Evolutionary conservation across 192 early-diverging fungal genomes (phyloP).

Genomic region (Geosiphon pyriformis): DNA sequence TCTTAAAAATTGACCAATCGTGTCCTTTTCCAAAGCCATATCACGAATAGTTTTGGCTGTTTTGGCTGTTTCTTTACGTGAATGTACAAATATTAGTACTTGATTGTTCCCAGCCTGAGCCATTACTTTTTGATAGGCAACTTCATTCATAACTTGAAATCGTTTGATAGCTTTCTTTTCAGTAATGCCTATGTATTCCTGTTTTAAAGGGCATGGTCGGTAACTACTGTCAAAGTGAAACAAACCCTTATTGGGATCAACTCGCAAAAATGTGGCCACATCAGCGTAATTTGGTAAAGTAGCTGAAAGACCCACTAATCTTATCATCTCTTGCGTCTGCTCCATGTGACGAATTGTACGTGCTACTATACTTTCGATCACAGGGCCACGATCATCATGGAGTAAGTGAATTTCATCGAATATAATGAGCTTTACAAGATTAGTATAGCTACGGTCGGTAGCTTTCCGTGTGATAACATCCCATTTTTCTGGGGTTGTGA

Average conservation of each 20-base stretch:
- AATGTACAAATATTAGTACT: slow-evolving; percentile 94
- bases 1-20: slow-evolving; percentile 73
- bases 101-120: slow-evolving; percentile 76
- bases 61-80: slow-evolving; percentile 95
- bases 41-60: slow-evolving; percentile 90
- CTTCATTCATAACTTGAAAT: slow-evolving; percentile 95
- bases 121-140: slow-evolving; percentile 90
- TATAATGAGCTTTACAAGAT: slow-evolving; percentile 84
- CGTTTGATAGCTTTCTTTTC: slow-evolving; percentile 94
- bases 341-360: slow-evolving; percentile 84
- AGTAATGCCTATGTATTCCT: slow-evolving; percentile 94
- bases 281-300: slow-evolving; percentile 96
- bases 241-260: slow-evolving; percentile 71
- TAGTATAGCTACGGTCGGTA: slow-evolving; percentile 85
- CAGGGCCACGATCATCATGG: slow-evolving; percentile 96
- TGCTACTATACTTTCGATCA: slow-evolving; percentile 87
- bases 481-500: slow-evolving; percentile 99
- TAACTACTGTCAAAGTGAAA: slow-evolving; percentile 92
- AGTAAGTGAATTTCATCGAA: slow-evolving; percentile 97
- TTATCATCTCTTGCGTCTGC: slow-evolving; percentile 80
- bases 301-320: slow-evolving; percentile 88
- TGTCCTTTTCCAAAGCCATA: slow-evolving; percentile 87
- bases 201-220: slow-evolving; percentile 93
- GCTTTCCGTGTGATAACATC: slow-evolving; percentile 97
- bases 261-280: slow-evolving; percentile 91